Evolutionary conservation across 225 moss, liverwort and hornwort genomes (phyloP).

Genomic region (Pseudisothecium myosuroides): DNA sequence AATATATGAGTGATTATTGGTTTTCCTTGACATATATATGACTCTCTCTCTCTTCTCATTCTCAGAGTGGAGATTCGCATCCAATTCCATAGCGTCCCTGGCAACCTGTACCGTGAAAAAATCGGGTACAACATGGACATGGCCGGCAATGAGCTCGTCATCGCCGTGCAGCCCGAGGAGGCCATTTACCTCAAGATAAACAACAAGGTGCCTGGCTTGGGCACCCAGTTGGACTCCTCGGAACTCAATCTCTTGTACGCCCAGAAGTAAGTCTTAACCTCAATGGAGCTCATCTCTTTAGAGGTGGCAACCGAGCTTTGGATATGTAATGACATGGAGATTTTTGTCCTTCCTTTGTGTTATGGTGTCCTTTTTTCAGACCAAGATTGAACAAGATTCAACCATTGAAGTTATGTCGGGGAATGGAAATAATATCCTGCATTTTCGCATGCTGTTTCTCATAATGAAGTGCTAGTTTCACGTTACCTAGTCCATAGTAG

Average conservation of each 20-base stretch:
- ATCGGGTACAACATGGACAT: slow-evolving; percentile 56
- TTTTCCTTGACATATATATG: neutral
- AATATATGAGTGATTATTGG: neutral
- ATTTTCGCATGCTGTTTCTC: neutral
- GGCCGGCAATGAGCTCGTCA: slow-evolving; percentile 74
- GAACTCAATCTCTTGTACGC: slow-evolving; percentile 75
- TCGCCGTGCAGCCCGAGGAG: slow-evolving; percentile 76
- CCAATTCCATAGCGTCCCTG: slow-evolving; percentile 73
- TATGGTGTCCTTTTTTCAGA: neutral
- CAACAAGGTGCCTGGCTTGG: slow-evolving; percentile 88
- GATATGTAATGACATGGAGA: neutral
- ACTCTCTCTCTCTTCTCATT: neutral
- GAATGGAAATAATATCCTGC: neutral
- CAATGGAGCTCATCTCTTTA: neutral
- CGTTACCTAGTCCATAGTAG: neutral
- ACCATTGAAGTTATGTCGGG: neutral
- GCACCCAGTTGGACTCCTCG: slow-evolving; percentile 65
- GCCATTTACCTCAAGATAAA: slow-evolving; percentile 80
- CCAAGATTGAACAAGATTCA: neutral
- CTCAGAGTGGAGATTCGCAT: slow-evolving; percentile 88
- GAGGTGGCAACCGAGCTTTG: neutral
- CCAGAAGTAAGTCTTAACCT: slow-evolving; percentile 38
- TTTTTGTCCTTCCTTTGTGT: neutral
- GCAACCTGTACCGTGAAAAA: slow-evolving; percentile 69
- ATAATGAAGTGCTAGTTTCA: neutral